Evolutionary conservation across 306 rosid genomes (phyloP), one percentile per base, ranked within the genome.

Genomic region (Bauhinia variegata): DNA sequence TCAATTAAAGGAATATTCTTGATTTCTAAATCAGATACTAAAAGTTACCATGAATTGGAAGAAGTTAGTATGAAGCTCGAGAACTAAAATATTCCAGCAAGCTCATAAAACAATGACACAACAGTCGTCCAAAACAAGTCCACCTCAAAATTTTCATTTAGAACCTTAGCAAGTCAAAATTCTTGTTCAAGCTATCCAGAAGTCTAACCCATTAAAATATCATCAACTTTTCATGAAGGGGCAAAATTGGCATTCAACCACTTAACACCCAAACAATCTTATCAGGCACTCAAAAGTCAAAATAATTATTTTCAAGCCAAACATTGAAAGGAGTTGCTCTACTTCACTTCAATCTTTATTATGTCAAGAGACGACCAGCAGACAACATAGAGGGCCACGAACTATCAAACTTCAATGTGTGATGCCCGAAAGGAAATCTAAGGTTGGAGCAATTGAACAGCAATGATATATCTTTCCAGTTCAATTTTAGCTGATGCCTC

Each of bases 391-490:
- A 32, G 3, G 48, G 57, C 7, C 11, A 48, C 33, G 18, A 32
- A 34, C 62, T 48, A 63, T 32, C 9, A 49, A 50, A 34, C 55
- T 18, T 50, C 59, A 48, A 56, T 8, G 14, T 48, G n/a, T 12
- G 48, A 60, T 2, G 44, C 46, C 2, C 48, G 4, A 37, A 6
- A 34, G 13, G 55, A 50, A 50, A 72, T 50, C 46, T 46, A n/a
- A 18, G 16, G 60, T 46, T 39, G 19, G 47, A 63, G 60, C 36
- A 62, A 17, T 33, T 70, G 8, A 70, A 65, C 38, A 71, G 13
- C 57, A 44, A 17, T 8, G 43, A 67, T 33, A 66, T 50, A 6
- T 63, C 60, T 51, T 39, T 10, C 28, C 42, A 12, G 38, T 16
- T 32, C 49, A 13, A 61, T 36, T 68, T 60, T 37, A 68, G 67